These are phyloP conservation scores for Rhododendron williamsianum DNA, from an alignment of 148 eudicot genomes.

Conservation along the genomic window DNA sequence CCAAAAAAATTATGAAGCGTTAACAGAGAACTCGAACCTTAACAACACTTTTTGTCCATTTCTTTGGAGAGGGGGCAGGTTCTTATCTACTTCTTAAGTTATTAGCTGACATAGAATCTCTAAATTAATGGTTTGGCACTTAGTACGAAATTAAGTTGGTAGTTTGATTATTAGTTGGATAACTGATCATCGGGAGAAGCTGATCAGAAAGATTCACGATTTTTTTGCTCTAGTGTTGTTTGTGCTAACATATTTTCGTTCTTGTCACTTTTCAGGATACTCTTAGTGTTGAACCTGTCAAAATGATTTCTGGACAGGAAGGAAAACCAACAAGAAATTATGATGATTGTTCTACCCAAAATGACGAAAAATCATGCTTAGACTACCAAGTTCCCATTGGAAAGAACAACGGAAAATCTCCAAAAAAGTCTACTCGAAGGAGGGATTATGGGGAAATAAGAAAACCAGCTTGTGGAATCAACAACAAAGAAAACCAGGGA, in stretches of 20 bases:
- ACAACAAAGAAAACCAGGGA: conserved; percentile 24
- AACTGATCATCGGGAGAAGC: neutral
- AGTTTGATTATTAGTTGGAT: neutral
- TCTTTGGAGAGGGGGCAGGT: neutral
- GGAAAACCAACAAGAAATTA: neutral
- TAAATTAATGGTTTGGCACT: neutral
- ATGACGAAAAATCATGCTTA: conserved; percentile 4
- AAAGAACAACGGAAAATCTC: neutral
- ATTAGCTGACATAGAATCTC: neutral
- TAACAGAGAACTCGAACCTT: neutral
- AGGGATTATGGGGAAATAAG: conserved; percentile 1
- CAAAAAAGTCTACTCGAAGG: neutral
- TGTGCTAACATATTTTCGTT: neutral
- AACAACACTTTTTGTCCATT: neutral
- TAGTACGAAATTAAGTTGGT: neutral
- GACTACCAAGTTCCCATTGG: conserved; percentile 6
- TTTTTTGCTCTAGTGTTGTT: neutral
- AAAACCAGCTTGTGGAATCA: conserved; percentile 15
- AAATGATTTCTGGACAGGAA: conserved; percentile 2
- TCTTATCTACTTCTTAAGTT: neutral
- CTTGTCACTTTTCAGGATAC: conserved; percentile 14
- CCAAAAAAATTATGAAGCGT: neutral
- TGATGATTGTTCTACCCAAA: neutral
- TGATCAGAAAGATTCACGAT: neutral
- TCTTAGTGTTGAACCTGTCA: conserved; percentile 6